These are phyloP conservation scores for Suhomyces chickasaworum DNA, from an alignment of 1,139 yeast genomes.

Conservation along the genomic window DNA sequence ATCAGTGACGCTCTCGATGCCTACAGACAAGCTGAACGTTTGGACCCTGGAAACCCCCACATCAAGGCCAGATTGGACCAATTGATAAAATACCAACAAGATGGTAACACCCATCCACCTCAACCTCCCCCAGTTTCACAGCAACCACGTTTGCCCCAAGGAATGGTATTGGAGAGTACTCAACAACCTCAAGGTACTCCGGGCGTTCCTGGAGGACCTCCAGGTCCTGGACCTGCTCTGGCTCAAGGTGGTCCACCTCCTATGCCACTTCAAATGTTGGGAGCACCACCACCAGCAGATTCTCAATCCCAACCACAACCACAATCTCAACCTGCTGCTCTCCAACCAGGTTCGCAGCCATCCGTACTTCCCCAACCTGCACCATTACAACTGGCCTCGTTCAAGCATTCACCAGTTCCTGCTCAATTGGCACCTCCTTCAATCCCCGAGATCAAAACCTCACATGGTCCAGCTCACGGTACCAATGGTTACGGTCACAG, in stretches of 20 bases:
- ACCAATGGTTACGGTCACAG: not conserved
- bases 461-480: conserved; percentile 1
- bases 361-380: conserved; percentile 32
- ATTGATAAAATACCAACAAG: conserved; percentile 72
- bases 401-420: conserved; percentile 21
- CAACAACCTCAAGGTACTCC: conserved; percentile 31
- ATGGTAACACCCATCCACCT: conserved; percentile 66
- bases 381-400: conserved; percentile 31
- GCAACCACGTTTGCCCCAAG: conserved; percentile 59
- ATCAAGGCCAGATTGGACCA: conserved; percentile 91
- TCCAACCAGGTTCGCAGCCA: conserved; percentile 1
- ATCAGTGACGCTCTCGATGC: conserved; percentile 95
- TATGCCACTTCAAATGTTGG: conserved; percentile 10
- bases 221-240: conserved; percentile 5
- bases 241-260: conserved; percentile 3
- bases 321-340: not conserved
- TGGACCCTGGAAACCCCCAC: conserved; percentile 93
- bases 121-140: conserved; percentile 69
- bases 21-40: conserved; percentile 90
- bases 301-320: not conserved
- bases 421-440: conserved; percentile 18
- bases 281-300: conserved; percentile 8
- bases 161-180: conserved; percentile 56
- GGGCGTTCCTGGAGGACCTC: conserved; percentile 14
- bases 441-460: conserved; percentile 7